Base-by-base conservation (phyloP, 2,329 filamentous ascomycete species). In the Escovopsis sp. region DNA sequence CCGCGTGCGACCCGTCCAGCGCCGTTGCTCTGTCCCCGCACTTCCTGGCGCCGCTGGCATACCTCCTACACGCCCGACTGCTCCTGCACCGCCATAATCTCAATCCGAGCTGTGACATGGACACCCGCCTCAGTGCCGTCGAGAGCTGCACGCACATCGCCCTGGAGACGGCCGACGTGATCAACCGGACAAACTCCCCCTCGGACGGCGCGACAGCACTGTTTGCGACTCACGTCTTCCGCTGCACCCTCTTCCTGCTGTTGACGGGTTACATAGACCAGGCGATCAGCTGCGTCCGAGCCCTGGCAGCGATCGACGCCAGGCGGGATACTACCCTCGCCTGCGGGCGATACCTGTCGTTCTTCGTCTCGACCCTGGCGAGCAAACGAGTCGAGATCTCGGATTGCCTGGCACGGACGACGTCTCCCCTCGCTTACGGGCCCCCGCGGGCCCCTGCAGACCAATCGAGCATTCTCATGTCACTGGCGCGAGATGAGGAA, bases 1-100 rank as follows among this genome's bases (percentile, higher is more conserved):
- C 80, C 8, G 69, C 80, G 4, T 87, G 84, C 55, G 80, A 85
- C 45, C 73, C 80, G 2, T 67, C 73, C 12, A 80, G 79, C 47
- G 69, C 73, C 28, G 73, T 77, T 7, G 70, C 77, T 7, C 68
- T 95, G 36, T 80, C 91, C 45, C 79, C 85, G 8, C 73, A 80
- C 41, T 77, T 82, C 35, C 68, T 96, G 12, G 75, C 79, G 26
- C 83, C 87, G 0, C 68, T 93, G 8, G 73, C 84, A 30, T 80
- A 85, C 53, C 73, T 96, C 8, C 80, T 94, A 47, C 84, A 85
- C 46, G 80, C 82, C 12, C 81, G 86, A n/a, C 73, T 95, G 28
- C 69, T 91, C 33, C 73, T 98, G 8, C 85, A 94, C 60, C 77
- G 91, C 36, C 87, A 94, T 54, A 95, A 96, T 54, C 69, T 96